phyloP scores from a whole-genome alignment of 495 filamentous ascomycete species.

The Aspergillus egyptiacus region DNA sequence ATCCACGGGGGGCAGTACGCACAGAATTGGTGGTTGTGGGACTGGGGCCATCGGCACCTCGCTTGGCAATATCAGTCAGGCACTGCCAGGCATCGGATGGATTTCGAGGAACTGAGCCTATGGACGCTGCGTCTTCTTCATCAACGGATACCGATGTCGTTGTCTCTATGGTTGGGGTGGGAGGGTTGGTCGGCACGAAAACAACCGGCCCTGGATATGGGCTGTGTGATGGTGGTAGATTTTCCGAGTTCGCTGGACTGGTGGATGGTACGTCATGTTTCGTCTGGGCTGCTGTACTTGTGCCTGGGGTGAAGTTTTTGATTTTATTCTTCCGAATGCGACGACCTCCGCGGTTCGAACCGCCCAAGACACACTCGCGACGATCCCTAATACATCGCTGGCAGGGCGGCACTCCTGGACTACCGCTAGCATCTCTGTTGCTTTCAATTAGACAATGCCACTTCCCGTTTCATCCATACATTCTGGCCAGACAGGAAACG shows the following conservation, averaged over 20 bases:
- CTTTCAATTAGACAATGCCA: conserved; percentile 16
- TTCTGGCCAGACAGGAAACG: conserved; percentile 24
- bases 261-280: conserved; percentile 23
- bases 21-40: conserved; percentile 21
- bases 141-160: conserved; percentile 27
- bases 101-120: conserved; percentile 39
- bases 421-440: conserved; percentile 41
- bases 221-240: conserved; percentile 21
- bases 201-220: conserved; percentile 36
- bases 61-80: conserved; percentile 37
- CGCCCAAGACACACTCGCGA: conserved; percentile 55
- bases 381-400: conserved; percentile 53
- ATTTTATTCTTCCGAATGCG: conserved; percentile 51
- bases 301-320: conserved; percentile 32
- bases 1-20: conserved; percentile 18
- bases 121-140: conserved; percentile 38
- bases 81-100: conserved; percentile 48
- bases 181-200: conserved; percentile 33
- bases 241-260: conserved; percentile 28
- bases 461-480: too few relatives aligned
- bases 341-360: conserved; percentile 56
- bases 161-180: conserved; percentile 17
- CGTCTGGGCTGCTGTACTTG: conserved; percentile 22
- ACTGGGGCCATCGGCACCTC: conserved; percentile 20
- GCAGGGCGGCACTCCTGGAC: conserved; percentile 49